Evolutionary conservation across 441 rosid genomes (phyloP), one percentile per base, ranked within the genome.

Genomic region (Kokia cookei): DNA sequence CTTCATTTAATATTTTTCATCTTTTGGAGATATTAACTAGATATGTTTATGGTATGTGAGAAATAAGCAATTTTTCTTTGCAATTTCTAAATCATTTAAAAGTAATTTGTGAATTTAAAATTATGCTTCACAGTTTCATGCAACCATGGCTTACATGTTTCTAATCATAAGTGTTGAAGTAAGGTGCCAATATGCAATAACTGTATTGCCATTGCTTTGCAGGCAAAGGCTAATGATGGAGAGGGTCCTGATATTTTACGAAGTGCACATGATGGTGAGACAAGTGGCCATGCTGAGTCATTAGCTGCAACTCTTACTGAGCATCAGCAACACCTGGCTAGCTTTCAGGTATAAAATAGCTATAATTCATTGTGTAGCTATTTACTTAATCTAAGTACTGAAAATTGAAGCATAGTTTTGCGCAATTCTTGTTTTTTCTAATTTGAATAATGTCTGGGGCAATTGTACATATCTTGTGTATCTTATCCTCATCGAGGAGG

Each of bases 211-310:
- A 54, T 76, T 74, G 47, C 78, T 82, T 74, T 69, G 43, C 68
- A 96, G 99, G 96, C 98, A 66, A 96, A 94, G 89, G 89, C 98
- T 79, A 96, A 96, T 82, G 93, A 92, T 29, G 99, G 99, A 81
- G 93, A 92, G 76, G 99, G 99, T 80, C 99, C 98, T 82, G 98
- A 94, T 84, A 89, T 96, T 74, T 81, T 96, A 82, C 88, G 90
- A 71, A 86, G 88, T 77, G 81, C 86, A 27, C 86, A 84, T 62
- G 96, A 90, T 82, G 92, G 96, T 51, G 85, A 89, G 79, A 80
- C 88, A 57, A 89, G 89, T 89, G 93, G 98, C 74, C 99, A 96
- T 86, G 85, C 93, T 43, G 98, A 92, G 80, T 92, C 97, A 71
- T 84, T 96, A 80, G 93, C 96, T 71, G 90, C 93, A 55, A 94